Conservation (phyloP, 768 basidiomycete species). For the Leucogyrophana mollusca region DNA sequence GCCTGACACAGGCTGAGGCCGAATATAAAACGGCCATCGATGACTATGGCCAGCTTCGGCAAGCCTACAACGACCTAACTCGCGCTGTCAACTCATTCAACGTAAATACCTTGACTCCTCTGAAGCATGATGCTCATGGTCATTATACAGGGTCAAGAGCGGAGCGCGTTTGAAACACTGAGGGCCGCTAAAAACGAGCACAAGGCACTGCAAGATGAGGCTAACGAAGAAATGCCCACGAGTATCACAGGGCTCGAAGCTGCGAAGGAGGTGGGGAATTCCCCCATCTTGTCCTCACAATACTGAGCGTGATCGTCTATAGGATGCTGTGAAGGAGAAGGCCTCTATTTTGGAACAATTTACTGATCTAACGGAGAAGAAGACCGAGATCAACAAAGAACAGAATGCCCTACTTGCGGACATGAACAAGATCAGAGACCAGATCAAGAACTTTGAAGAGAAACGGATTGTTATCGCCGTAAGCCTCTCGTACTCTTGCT, state of each 20-base stretch:
- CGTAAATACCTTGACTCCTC: slow-evolving; percentile 18
- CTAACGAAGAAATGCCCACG: slow-evolving; percentile 68
- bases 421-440: slow-evolving; percentile 42
- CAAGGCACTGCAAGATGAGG: slow-evolving; percentile 50
- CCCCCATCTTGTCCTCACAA: background rate
- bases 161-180: slow-evolving; percentile 18
- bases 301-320: slow-evolving; percentile 6
- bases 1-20: slow-evolving; percentile 37
- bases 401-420: slow-evolving; percentile 44
- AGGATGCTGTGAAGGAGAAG: slow-evolving; percentile 62
- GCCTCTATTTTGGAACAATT: slow-evolving; percentile 47
- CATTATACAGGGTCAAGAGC: slow-evolving; percentile 18
- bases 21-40: slow-evolving; percentile 31
- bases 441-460: slow-evolving; percentile 53
- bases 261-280: slow-evolving; percentile 46
- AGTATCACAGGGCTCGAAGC: slow-evolving; percentile 56
- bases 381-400: slow-evolving; percentile 43
- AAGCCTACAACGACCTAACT: slow-evolving; percentile 27
- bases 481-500: slow-evolving; percentile 14
- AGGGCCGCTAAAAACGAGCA: slow-evolving; percentile 35
- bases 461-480: slow-evolving; percentile 44
- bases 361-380: slow-evolving; percentile 41
- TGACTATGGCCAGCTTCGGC: slow-evolving; percentile 25
- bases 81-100: slow-evolving; percentile 29
- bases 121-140: background rate